Percentiles rank a stretch among this genome's conserved stretches.
Conservation (phyloP, 371 early-diverging fungal genomes). For the Mortierella sp. region DNA sequence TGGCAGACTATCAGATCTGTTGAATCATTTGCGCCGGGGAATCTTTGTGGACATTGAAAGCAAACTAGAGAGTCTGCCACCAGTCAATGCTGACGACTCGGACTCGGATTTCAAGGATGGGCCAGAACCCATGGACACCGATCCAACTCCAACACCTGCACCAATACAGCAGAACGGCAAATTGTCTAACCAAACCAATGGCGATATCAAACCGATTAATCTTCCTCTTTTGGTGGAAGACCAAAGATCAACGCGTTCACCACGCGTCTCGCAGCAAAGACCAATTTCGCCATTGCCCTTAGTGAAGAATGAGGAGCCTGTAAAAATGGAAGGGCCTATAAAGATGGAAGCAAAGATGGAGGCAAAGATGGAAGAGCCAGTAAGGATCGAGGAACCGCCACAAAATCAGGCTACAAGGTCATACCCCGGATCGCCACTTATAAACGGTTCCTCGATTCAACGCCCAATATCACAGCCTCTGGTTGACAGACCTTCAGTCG, state of each 20-base stretch:
- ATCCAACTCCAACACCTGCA: not conserved
- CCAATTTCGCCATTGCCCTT: not conserved
- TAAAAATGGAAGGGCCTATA: too few species aligned
- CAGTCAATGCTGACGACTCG: conserved; percentile 13
- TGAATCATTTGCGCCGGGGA: conserved; percentile 23
- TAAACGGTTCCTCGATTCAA: conserved; percentile 4
- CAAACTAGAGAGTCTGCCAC: conserved; percentile 26
- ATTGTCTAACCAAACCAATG: not conserved
- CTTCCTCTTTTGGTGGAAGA: not conserved
- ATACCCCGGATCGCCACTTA: conserved; percentile 17
- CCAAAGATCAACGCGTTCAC: not conserved
- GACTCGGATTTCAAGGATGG: conserved; percentile 17
- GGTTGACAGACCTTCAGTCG: conserved; percentile 17
- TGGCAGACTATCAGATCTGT: conserved; percentile 32
- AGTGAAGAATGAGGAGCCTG: not conserved
- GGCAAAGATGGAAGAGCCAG: not conserved
- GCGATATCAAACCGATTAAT: not conserved
- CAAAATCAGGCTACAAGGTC: not conserved
- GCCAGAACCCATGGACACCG: conserved; percentile 11
- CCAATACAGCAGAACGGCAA: not conserved
- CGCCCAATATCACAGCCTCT: conserved; percentile 12
- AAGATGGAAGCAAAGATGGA: too few species aligned
- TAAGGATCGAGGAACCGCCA: not conserved
- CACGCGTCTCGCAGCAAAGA: not conserved
- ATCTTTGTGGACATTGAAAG: conserved; percentile 38